phyloP scores from a whole-genome alignment of 2,329 filamentous ascomycete genomes.

The Colletotrichum liaoningense region DNA sequence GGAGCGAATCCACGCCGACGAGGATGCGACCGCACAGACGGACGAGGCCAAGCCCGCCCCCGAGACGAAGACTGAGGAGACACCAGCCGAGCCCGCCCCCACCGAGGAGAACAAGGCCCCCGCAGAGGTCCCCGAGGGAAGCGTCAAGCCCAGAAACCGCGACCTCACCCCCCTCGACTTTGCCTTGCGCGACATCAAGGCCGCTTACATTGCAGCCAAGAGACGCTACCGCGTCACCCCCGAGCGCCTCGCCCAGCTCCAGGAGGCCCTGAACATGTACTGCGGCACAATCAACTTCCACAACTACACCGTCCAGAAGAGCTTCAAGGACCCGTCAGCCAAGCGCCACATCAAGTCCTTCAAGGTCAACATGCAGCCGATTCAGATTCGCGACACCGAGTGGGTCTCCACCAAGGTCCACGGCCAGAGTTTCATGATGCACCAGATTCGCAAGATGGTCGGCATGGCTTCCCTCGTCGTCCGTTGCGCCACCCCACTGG shows the following conservation, averaged over 20 bases:
- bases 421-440: slow-evolving; percentile 99
- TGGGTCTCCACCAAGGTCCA: slow-evolving; percentile 97
- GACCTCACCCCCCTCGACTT: slow-evolving; percentile 67
- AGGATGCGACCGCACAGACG: slow-evolving; percentile 34
- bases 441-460: slow-evolving; percentile 99
- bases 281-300: slow-evolving; percentile 91
- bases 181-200: slow-evolving; percentile 80
- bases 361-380: slow-evolving; percentile 77
- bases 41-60: slow-evolving; percentile 41
- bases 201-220: slow-evolving; percentile 85
- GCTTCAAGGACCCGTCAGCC: slow-evolving; percentile 81
- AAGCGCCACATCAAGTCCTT: slow-evolving; percentile 96
- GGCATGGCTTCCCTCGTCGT: slow-evolving; percentile 89
- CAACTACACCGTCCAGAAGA: slow-evolving; percentile 97
- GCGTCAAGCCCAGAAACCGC: slow-evolving; percentile 53
- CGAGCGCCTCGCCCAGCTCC: slow-evolving; percentile 78
- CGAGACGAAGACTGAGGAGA: slow-evolving; percentile 38
- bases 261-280: slow-evolving; percentile 80
- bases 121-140: slow-evolving; percentile 38
- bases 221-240: slow-evolving; percentile 84
- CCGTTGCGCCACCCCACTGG: slow-evolving; percentile 81
- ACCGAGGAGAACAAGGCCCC: slow-evolving; percentile 29
- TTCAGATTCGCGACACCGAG: slow-evolving; percentile 90
- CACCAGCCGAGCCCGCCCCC: slow-evolving; percentile 23
- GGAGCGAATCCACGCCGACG: slow-evolving; percentile 64